Evolutionary conservation across 768 basidiomycete genomes (phyloP).

Genomic region (Suillus sp.): DNA sequence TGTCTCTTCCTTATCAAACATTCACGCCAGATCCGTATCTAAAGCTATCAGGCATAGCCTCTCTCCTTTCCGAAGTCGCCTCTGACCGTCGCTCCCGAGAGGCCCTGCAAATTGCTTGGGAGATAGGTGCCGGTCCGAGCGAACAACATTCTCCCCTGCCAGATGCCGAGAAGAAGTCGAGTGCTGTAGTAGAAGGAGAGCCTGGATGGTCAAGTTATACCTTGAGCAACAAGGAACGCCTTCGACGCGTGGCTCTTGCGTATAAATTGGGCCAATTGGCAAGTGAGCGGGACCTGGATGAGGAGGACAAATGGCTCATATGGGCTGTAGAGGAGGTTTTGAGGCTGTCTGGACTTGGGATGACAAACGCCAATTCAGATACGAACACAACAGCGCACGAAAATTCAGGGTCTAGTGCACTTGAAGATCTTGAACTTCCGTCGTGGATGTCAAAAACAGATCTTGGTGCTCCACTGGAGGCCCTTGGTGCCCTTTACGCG

Average conservation of each 20-base stretch:
- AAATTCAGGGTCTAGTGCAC: constrained; percentile 28
- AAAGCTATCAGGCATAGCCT: constrained; percentile 68
- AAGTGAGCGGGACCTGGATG: constrained; percentile 36
- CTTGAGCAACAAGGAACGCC: constrained; percentile 39
- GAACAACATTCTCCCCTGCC: constrained; percentile 11
- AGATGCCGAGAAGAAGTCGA: not conserved
- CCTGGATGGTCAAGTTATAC: constrained; percentile 26
- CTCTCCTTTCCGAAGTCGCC: constrained; percentile 56
- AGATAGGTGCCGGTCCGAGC: constrained; percentile 16
- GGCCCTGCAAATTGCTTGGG: constrained; percentile 27
- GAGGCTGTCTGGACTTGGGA: constrained; percentile 24
- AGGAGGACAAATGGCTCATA: constrained; percentile 45
- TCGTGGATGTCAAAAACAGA: constrained; percentile 61
- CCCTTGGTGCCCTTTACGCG: constrained; percentile 64
- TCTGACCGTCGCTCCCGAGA: constrained; percentile 30
- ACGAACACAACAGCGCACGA: not conserved
- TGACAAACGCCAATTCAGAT: constrained; percentile 5
- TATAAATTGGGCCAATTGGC: constrained; percentile 48
- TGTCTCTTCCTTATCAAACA: constrained; percentile 40
- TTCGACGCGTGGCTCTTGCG: constrained; percentile 47
- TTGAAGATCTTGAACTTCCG: constrained; percentile 59
- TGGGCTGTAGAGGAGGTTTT: constrained; percentile 48
- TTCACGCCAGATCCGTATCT: constrained; percentile 53
- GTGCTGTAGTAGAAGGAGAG: not conserved
- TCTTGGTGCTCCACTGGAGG: constrained; percentile 68